Conservation (phyloP, 768 basidiomycete species). For the Xerocomellus chrysenteron region DNA sequence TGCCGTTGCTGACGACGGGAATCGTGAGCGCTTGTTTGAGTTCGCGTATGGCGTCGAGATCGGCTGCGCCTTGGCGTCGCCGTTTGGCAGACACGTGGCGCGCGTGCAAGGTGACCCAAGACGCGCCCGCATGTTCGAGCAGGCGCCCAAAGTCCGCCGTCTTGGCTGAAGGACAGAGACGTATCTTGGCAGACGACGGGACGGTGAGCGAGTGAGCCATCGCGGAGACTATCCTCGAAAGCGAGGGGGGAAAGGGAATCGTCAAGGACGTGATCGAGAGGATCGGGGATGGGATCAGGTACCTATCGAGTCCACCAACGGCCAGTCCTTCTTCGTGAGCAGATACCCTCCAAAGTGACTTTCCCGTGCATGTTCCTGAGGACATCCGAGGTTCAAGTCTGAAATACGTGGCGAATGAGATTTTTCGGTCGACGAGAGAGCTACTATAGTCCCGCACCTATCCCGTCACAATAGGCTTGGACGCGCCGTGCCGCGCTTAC, state of each 20-base stretch:
- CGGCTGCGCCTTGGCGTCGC: slow-evolving; percentile 71
- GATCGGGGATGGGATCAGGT: background rate
- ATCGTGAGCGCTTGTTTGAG: slow-evolving; percentile 52
- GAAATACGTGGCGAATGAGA: slow-evolving; percentile 11
- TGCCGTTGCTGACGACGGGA: slow-evolving; percentile 77
- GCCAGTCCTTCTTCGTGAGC: slow-evolving; percentile 73
- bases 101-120: slow-evolving; percentile 74
- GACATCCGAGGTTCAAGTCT: slow-evolving; percentile 85
- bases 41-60: slow-evolving; percentile 55
- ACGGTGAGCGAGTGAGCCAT: slow-evolving; percentile 63
- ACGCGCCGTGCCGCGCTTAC: slow-evolving; percentile 61
- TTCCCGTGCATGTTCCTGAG: slow-evolving; percentile 64
- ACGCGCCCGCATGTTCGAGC: slow-evolving; percentile 63
- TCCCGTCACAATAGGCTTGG: slow-evolving; percentile 61
- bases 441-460: slow-evolving; percentile 46
- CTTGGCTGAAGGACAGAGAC: slow-evolving; percentile 50
- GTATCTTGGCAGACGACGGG: slow-evolving; percentile 66
- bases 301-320: slow-evolving; percentile 65
- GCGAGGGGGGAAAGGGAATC: background rate
- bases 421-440: background rate
- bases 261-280: background rate
- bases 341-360: slow-evolving; percentile 76
- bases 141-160: slow-evolving; percentile 56
- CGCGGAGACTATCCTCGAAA: slow-evolving; percentile 48
- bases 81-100: slow-evolving; percentile 68